These are phyloP conservation scores for Leccinum broughii DNA, from an alignment of 768 basidiomycete genomes.

Conservation along the genomic window DNA sequence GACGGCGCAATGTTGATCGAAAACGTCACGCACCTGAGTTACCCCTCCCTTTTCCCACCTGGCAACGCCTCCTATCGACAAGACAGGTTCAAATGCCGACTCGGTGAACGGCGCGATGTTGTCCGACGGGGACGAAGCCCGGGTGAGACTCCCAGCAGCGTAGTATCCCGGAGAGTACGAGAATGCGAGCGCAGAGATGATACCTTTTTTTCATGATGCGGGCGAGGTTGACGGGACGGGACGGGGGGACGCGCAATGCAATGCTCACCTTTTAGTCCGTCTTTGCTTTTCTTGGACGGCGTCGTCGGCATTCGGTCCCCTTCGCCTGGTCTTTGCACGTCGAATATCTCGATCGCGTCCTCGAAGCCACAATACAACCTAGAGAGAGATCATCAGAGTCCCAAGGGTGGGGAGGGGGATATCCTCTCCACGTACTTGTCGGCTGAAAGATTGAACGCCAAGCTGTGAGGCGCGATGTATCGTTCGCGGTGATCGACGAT, in stretches of 20 bases:
- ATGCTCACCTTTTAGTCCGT: constrained; percentile 81
- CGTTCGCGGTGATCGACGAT: constrained; percentile 96
- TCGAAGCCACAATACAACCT: constrained; percentile 86
- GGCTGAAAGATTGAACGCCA: constrained; percentile 72
- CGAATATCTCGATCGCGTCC: constrained; percentile 84
- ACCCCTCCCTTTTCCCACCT: constrained; percentile 37
- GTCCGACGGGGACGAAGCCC: constrained; percentile 41
- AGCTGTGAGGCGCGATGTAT: constrained; percentile 80
- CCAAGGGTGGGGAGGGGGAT: neutral
- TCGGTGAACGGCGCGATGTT: constrained; percentile 74
- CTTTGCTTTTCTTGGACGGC: constrained; percentile 73
- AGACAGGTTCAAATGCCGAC: constrained; percentile 52
- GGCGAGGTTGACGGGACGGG: neutral
- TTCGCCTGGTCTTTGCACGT: constrained; percentile 70
- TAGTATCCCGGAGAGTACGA: constrained; percentile 64
- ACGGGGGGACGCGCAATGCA: neutral
- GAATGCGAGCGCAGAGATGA: constrained; percentile 84
- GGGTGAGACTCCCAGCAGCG: constrained; percentile 76
- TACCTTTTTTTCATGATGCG: constrained; percentile 48
- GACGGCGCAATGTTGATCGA: neutral
- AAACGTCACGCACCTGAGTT: constrained; percentile 45
- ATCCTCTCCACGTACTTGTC: constrained; percentile 51
- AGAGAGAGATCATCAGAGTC: neutral
- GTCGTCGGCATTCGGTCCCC: constrained; percentile 71
- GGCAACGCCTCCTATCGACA: constrained; percentile 61